Evolutionary conservation across 1,284 basidiomycete species (phyloP), one percentile per base, ranked within the genome.

Genomic region (Erythrobasidium hasegawianum): DNA sequence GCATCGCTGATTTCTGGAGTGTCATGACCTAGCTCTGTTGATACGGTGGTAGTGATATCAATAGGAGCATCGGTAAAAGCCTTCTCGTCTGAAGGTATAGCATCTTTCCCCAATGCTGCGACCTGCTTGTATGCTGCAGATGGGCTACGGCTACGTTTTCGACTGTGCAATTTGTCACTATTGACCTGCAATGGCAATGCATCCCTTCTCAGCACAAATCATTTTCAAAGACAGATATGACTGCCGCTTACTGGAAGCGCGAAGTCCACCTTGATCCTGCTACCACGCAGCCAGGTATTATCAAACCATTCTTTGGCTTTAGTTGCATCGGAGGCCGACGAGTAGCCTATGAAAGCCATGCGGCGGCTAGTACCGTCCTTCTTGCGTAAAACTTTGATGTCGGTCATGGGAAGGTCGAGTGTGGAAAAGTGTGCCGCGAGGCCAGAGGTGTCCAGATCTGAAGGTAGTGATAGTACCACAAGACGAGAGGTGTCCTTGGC

Each of bases 271-370:
- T 79, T 84, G 68, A 97, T 85, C 72, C 87, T 71, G 80, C 76
- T 87, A 13, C 78, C 78, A 38, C 74, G 72, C 40, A 79, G 72
- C 73, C 77, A 97, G 0, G 88, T 90, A 39, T 84, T 83, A 76
- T 96, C 85, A 73, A 91, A 96, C 86, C 89, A 97, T 52, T 86
- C 83, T 75, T 84, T 84, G 0, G 89, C 91, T 14, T 82, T 82
- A 13, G 79, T 70, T 0, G 95, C 95, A 71, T 97, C 89, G 11
- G 83, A 81, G 39, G 87, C 83, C 0, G 85, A 84, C 77, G 89
- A 90, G 81, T 86, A 97, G 0, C 95, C 95, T 7, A 97, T 83
- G 75, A 97, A 98, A 0, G 88, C 95, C 75, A 98, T 95, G 39
- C 90, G 82, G 3, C 95, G 83, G 2, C 88, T 87, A 1, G 85